Evolutionary conservation across 768 basidiomycete species (phyloP).

Genomic region (Serendipita indica): DNA sequence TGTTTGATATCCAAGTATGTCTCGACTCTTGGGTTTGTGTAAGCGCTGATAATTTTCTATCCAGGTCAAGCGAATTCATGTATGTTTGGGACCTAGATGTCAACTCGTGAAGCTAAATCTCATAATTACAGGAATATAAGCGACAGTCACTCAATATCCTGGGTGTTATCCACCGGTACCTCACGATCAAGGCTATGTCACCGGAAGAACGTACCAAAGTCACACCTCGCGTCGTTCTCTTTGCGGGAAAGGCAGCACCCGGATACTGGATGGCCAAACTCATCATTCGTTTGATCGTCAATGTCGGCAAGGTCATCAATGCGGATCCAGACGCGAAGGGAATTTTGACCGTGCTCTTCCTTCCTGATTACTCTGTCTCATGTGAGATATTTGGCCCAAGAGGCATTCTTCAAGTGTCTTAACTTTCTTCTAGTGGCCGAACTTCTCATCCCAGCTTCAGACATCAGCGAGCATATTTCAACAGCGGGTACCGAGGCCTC

Average conservation of each 20-base stretch:
- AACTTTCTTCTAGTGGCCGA: conserved; percentile 47
- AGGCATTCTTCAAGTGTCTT: neutral
- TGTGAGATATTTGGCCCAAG: neutral
- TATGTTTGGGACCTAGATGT: neutral
- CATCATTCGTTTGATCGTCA: conserved; percentile 89
- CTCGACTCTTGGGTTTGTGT: conserved; percentile 21
- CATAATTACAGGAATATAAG: conserved; percentile 46
- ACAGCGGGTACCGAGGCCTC: conserved; percentile 82
- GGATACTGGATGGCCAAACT: conserved; percentile 33
- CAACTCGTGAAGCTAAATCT: conserved; percentile 39
- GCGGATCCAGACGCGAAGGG: conserved; percentile 78
- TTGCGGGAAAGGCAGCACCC: conserved; percentile 94
- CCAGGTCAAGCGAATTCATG: conserved; percentile 9
- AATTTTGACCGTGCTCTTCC: conserved; percentile 79
- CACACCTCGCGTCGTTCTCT: conserved; percentile 82
- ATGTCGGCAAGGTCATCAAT: conserved; percentile 61
- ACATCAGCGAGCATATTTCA: conserved; percentile 92
- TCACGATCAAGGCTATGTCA: conserved; percentile 62
- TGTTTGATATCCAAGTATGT: conserved; percentile 91
- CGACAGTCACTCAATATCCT: conserved; percentile 92
- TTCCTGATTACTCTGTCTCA: conserved; percentile 77
- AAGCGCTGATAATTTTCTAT: neutral
- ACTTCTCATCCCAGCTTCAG: conserved; percentile 77
- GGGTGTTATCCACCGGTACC: conserved; percentile 74
- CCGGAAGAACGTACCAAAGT: conserved; percentile 69